phyloP scores from a whole-genome alignment of 2,329 filamentous ascomycete species.

The Verticillium alfalfae region DNA sequence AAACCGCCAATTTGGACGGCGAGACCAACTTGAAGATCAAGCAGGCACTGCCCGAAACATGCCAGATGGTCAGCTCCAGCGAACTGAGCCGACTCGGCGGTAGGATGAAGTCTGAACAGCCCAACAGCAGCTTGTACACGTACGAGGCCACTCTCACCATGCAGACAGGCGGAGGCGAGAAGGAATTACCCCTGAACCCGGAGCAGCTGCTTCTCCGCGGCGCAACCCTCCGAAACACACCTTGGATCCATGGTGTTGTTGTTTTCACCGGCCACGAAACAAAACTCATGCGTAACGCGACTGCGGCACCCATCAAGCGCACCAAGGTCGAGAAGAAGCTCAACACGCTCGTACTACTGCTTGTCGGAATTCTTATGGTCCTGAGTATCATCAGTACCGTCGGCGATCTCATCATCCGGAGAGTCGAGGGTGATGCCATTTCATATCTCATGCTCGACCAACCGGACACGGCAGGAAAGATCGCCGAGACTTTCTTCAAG shows the following conservation, averaged over 20 bases:
- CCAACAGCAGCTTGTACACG: conserved; percentile 96
- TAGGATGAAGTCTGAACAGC: conserved; percentile 87
- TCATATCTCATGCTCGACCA: conserved; percentile 65
- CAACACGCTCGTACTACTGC: conserved; percentile 86
- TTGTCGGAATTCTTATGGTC: conserved; percentile 75
- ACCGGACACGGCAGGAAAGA: conserved; percentile 45
- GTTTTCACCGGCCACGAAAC: conserved; percentile 98
- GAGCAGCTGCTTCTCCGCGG: conserved; percentile 92
- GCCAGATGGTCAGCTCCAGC: conserved; percentile 75
- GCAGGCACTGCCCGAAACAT: conserved; percentile 90
- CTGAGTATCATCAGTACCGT: conserved; percentile 88
- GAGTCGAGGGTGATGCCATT: conserved; percentile 56
- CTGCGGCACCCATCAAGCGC: conserved; percentile 93
- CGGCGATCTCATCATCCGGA: conserved; percentile 78
- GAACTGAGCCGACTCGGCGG: conserved; percentile 84
- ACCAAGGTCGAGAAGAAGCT: conserved; percentile 93
- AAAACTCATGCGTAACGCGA: conserved; percentile 98
- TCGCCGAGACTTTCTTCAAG: conserved; percentile 79
- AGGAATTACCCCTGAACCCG: conserved; percentile 81
- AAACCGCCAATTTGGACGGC: conserved; percentile 94
- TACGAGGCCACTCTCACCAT: conserved; percentile 96
- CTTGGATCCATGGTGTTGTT: conserved; percentile 93
- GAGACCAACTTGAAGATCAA: conserved; percentile 99
- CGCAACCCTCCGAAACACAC: conserved; percentile 90
- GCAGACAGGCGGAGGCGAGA: conserved; percentile 84